Evolutionary conservation across 169 alveolate species (phyloP).

Genomic region (Plasmodium knowlesi): DNA sequence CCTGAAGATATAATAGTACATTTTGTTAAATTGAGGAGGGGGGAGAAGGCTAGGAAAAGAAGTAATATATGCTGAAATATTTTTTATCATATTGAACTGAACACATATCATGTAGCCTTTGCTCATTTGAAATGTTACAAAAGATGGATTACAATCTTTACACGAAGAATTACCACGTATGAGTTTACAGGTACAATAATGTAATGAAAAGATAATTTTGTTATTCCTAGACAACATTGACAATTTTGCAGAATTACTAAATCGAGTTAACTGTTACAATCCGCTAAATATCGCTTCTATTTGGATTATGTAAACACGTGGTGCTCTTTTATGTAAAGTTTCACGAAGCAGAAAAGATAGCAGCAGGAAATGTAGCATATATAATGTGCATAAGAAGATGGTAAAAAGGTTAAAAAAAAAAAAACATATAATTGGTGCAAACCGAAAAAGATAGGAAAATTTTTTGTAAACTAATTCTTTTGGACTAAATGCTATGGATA

Average conservation of each 20-base stretch:
- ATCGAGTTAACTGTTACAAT: not conserved
- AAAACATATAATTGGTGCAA: not conserved
- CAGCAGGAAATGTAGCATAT: not conserved
- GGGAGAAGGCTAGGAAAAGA: not conserved
- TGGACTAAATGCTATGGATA: not conserved
- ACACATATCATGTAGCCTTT: not conserved
- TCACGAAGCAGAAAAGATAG: not conserved
- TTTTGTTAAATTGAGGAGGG: not conserved
- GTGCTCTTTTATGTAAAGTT: not conserved
- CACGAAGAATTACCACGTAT: not conserved
- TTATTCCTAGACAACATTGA: not conserved
- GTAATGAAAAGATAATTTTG: not conserved
- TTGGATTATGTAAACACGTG: not conserved
- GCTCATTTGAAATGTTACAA: not conserved
- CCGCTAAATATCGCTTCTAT: not conserved
- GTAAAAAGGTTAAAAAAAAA: not conserved
- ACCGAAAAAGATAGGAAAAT: not conserved
- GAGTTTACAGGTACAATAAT: not conserved
- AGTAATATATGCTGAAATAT: not conserved
- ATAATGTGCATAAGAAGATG: not conserved
- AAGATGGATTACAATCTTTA: not conserved
- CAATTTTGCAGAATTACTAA: not conserved
- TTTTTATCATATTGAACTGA: not conserved
- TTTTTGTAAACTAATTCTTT: not conserved
- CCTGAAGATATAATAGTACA: not conserved